phyloP scores from a whole-genome alignment of 1,284 basidiomycete genomes.

The Ganoderma multipileum region DNA sequence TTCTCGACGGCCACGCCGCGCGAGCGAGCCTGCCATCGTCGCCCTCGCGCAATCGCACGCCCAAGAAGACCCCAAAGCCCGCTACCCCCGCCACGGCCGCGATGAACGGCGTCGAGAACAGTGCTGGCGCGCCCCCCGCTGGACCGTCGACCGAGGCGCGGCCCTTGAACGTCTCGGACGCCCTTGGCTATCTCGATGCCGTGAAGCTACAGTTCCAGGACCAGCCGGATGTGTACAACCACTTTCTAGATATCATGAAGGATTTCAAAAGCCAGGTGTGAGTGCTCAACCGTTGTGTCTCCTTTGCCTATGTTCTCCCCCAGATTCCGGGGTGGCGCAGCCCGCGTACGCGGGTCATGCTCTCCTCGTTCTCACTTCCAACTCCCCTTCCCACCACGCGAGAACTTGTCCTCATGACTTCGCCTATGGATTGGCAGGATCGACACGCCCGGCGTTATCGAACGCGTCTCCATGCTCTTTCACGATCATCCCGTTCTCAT shows the following conservation, averaged over 20 bases:
- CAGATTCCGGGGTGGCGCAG: constrained; percentile 4
- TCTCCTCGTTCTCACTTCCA: background rate
- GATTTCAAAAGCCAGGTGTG: constrained; percentile 96
- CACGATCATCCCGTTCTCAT: constrained; percentile 94
- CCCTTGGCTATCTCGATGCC: constrained; percentile 96
- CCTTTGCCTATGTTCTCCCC: constrained; percentile 1
- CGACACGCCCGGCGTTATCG: constrained; percentile 98
- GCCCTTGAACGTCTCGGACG: constrained; percentile 86
- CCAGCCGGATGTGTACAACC: constrained; percentile 96
- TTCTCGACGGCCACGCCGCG: constrained; percentile 23
- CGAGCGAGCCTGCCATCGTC: constrained; percentile 24
- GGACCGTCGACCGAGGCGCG: constrained; percentile 39
- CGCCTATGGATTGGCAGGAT: constrained; percentile 62
- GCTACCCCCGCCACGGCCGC: constrained; percentile 25
- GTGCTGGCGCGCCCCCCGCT: constrained; percentile 22
- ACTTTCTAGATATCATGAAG: constrained; percentile 99
- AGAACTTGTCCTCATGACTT: constrained; percentile 4
- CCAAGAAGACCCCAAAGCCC: constrained; percentile 28
- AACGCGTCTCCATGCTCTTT: constrained; percentile 95
- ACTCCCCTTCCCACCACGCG: constrained; percentile 8
- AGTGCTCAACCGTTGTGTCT: constrained; percentile 44
- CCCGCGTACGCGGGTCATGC: constrained; percentile 8
- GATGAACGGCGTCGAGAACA: constrained; percentile 24
- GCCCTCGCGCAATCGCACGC: constrained; percentile 26
- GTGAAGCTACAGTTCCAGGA: constrained; percentile 95